These are phyloP conservation scores for Diaporthe velutina DNA, from an alignment of 2,329 filamentous ascomycete species.

Conservation along the genomic window DNA sequence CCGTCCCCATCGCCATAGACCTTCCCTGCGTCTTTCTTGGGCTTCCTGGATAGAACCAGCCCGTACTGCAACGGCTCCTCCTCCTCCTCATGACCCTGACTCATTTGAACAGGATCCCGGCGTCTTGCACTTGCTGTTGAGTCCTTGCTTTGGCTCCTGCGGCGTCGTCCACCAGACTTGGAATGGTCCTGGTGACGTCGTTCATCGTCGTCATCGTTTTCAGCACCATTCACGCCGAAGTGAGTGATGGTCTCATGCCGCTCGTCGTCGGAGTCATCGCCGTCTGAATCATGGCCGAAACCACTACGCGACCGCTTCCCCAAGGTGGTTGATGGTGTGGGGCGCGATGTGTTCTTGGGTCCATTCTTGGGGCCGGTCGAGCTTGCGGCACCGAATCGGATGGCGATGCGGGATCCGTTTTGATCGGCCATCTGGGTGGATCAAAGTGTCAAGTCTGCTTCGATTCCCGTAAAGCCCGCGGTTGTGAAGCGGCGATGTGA, in stretches of 20 bases:
- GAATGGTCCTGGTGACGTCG: background rate
- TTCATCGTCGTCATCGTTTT: conserved; percentile 32
- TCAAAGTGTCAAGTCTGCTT: background rate
- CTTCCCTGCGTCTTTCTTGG: conserved; percentile 43
- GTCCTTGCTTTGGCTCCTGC: conserved; percentile 22
- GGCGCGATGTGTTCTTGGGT: conserved; percentile 46
- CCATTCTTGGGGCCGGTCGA: conserved; percentile 43
- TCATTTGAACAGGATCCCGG: conserved; percentile 30
- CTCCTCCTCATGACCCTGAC: conserved; percentile 47
- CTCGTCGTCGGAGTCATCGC: conserved; percentile 26
- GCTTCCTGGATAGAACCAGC: conserved; percentile 49
- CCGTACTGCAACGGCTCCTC: conserved; percentile 55
- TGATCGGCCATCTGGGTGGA: conserved; percentile 52
- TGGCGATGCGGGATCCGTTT: conserved; percentile 59
- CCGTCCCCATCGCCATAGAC: conserved; percentile 58
- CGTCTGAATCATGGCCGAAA: conserved; percentile 54
- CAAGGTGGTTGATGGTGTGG: conserved; percentile 56
- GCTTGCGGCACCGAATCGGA: conserved; percentile 57
- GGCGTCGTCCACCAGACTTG: background rate
- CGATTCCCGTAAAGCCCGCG: background rate
- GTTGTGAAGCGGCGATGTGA: background rate
- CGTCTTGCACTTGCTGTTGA: background rate
- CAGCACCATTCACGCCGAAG: conserved; percentile 39
- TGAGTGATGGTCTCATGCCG: conserved; percentile 38
- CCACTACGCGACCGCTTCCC: conserved; percentile 63